A percentile compares a stretch with the other conserved stretches of the same genome.
phyloP scores from a whole-genome alignment of 192 early-diverging fungal species.

The Spizellomyces sp. region DNA sequence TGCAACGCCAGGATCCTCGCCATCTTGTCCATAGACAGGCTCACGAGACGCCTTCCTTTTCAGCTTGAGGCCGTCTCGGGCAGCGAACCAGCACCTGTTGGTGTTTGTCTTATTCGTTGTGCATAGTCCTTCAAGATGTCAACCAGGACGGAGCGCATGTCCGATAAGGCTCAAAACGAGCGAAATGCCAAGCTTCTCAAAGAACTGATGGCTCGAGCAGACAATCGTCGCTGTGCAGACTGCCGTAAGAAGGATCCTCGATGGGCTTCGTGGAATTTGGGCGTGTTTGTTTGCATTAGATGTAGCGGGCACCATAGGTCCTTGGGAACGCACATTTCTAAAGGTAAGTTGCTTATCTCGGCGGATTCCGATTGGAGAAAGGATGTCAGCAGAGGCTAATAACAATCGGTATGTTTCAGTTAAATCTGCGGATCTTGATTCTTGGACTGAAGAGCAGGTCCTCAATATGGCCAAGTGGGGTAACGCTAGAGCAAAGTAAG shows the following conservation, averaged over 20 bases:
- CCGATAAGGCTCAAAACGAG: constrained; percentile 72
- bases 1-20: too few relatives aligned
- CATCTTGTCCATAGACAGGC: too few relatives aligned
- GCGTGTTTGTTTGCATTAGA: constrained; percentile 92
- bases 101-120: too few relatives aligned
- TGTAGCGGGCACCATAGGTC: constrained; percentile 84
- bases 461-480: constrained; percentile 81
- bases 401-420: constrained; percentile 44
- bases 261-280: constrained; percentile 87
- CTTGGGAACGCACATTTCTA: constrained; percentile 82
- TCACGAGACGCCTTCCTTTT: too few relatives aligned
- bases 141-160: constrained; percentile 65
- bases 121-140: constrained; percentile 26
- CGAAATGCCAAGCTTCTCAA: constrained; percentile 72
- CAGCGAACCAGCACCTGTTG: too few relatives aligned
- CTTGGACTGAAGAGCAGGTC: constrained; percentile 79
- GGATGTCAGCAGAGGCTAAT: background rate
- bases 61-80: too few relatives aligned
- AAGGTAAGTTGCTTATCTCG: constrained; percentile 54
- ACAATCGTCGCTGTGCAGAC: constrained; percentile 79
- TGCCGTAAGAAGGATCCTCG: constrained; percentile 80
- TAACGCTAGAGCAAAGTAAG: constrained; percentile 70
- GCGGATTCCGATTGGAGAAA: background rate
- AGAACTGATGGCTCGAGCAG: constrained; percentile 64
- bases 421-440: constrained; percentile 82